Evolutionary conservation across 2,329 filamentous ascomycete species (phyloP).

Genomic region (Moelleriella libera): DNA sequence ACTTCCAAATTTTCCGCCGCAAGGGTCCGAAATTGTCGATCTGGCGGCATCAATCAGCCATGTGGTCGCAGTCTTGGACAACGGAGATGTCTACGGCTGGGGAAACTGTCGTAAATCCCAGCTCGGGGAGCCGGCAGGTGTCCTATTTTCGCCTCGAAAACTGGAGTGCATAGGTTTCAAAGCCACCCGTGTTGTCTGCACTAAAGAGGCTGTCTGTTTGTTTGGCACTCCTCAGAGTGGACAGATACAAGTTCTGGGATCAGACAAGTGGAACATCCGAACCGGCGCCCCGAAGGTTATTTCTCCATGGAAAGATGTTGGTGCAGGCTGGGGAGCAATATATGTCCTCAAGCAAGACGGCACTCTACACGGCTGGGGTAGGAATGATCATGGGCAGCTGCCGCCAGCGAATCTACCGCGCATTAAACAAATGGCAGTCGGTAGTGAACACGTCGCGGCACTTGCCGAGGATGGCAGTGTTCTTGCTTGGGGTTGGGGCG

Average conservation of each 20-base stretch:
- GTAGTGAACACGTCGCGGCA: constrained; percentile 81
- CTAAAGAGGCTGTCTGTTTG: constrained; percentile 74
- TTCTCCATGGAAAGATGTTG: constrained; percentile 50
- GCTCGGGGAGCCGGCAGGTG: constrained; percentile 43
- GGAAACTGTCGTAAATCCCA: constrained; percentile 79
- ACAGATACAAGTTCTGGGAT: constrained; percentile 52
- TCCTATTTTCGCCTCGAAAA: constrained; percentile 45
- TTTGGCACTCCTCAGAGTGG: constrained; percentile 42
- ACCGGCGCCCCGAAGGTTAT: constrained; percentile 39
- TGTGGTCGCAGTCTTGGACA: constrained; percentile 55
- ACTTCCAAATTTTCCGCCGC: constrained; percentile 51
- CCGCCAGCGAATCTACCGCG: constrained; percentile 46
- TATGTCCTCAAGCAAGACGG: constrained; percentile 53
- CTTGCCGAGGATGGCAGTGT: constrained; percentile 52
- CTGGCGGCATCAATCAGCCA: constrained; percentile 68
- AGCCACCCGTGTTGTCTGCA: constrained; percentile 58
- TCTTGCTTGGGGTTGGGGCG: constrained; percentile 88
- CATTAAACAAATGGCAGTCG: constrained; percentile 54
- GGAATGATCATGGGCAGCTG: constrained; percentile 74
- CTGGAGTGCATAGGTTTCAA: constrained; percentile 45
- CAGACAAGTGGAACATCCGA: constrained; percentile 57
- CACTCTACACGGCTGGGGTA: constrained; percentile 59
- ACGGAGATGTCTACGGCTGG: constrained; percentile 77
- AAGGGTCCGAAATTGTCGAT: constrained; percentile 41
- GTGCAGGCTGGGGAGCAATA: constrained; percentile 71